phyloP scores from a whole-genome alignment of 352 stramenopile genomes.

The Saprolegnia diclina region DNA sequence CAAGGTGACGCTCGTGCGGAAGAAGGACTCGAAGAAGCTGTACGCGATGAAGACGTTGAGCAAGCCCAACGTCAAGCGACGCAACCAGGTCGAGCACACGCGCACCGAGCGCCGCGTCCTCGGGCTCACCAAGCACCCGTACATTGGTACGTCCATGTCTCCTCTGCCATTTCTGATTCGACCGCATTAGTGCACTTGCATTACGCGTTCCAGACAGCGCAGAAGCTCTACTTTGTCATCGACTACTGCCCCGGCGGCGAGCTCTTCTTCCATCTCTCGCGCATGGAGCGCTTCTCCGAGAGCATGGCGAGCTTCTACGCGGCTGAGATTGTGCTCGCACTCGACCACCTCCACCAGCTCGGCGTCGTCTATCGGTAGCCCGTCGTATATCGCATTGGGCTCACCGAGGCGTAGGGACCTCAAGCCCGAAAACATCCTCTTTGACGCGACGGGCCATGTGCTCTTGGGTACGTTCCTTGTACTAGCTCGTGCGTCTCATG shows the following conservation, averaged over 20 bases:
- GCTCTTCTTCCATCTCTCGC: constrained; percentile 86
- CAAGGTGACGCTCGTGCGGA: constrained; percentile 86
- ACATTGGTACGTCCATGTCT: constrained; percentile 49
- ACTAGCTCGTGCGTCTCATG: background rate
- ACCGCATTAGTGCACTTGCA: constrained; percentile 75
- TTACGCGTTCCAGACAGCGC: constrained; percentile 87
- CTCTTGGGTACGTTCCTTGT: constrained; percentile 41
- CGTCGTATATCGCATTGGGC: background rate
- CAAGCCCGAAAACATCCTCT: constrained; percentile 86
- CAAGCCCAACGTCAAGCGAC: constrained; percentile 85
- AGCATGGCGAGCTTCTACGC: constrained; percentile 87
- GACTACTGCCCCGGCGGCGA: constrained; percentile 89
- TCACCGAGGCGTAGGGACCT: constrained; percentile 41
- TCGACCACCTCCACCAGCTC: constrained; percentile 84
- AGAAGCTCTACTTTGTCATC: constrained; percentile 89
- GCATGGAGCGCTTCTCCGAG: constrained; percentile 86
- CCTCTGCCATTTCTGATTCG: constrained; percentile 39
- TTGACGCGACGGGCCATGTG: constrained; percentile 66
- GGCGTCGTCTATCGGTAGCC: constrained; percentile 80
- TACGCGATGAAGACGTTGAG: constrained; percentile 88
- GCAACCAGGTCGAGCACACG: constrained; percentile 83
- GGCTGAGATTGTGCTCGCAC: constrained; percentile 84
- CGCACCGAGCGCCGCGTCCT: constrained; percentile 80
- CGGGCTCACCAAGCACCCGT: constrained; percentile 84
- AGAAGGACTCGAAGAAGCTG: constrained; percentile 66